Evolutionary conservation across 2,329 filamentous ascomycete genomes (phyloP), one percentile per base, ranked within the genome.

Genomic region (Penicillium sp.): DNA sequence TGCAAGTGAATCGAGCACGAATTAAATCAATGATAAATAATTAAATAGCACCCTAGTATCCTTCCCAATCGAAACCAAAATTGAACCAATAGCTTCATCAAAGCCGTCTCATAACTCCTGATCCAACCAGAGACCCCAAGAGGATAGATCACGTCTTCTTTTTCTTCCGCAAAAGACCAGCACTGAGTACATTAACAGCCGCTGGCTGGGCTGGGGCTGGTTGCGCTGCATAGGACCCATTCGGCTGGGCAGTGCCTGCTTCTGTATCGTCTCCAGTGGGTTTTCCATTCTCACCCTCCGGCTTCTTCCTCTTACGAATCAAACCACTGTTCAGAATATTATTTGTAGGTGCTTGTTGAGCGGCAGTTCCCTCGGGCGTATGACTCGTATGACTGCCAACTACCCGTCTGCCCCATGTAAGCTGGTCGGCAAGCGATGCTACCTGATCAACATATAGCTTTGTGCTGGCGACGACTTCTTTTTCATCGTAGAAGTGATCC

Each of bases 371-470:
- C n/a, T 56, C 53, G 11, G 57, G 51, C 4, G 54, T 54, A 26
- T 60, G 69, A 43, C 57, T 70, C 4, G 54, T 54, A 26, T 60
- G 69, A 43, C 57, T 70, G 29, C 76, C 76, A 24, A 66, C 59
- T 7, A 79, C 66, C 7, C 60, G 64, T 50, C 71, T 64, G 16
- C 77, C 76, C 62, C 75, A 73, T 57, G 66, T 69, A 24, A 73
- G 67, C 45, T 71, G 61, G 43, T 76, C 73, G 4, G 72, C 71
- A 4, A 75, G 66, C 21, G 67, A 69, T n/a, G 74, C 73, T 11
- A 79, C 72, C 52, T 77, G 73, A 44, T 75, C 70, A 44, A 77
- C 65, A 70, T 76, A 79, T 21, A 69, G 64, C 56, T 71, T 74
- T 5, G 76, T 79, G 53, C 76, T 79, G 37, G 71, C 64, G 27